These are phyloP conservation scores for Colletotrichum sp. DNA, from an alignment of 2,329 filamentous ascomycete genomes.

Conservation along the genomic window DNA sequence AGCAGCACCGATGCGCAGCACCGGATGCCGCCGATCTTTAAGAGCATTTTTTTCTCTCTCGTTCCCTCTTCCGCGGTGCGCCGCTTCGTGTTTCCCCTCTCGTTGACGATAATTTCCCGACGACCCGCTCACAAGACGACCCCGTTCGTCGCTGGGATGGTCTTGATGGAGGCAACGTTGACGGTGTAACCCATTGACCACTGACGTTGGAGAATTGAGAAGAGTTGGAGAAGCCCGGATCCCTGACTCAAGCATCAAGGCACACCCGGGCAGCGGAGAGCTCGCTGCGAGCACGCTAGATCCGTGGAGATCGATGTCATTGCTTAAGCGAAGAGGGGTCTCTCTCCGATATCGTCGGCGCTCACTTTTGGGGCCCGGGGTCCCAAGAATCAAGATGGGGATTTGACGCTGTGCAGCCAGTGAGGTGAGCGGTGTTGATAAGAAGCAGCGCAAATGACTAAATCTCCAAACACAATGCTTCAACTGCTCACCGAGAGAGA, in stretches of 20 bases:
- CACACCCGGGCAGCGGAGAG: conserved; percentile 1
- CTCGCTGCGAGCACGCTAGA: not conserved
- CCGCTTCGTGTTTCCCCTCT: not conserved
- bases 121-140: conserved; percentile 1
- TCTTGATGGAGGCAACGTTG: not conserved
- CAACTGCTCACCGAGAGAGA: not conserved
- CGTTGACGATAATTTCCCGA: not conserved
- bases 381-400: not conserved
- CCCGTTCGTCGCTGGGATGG: not conserved
- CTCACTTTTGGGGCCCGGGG: not conserved
- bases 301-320: conserved; percentile 7
- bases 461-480: not conserved
- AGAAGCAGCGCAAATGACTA: not conserved
- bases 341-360: conserved; percentile 15
- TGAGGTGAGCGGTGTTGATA: not conserved
- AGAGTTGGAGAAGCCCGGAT: not conserved
- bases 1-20: not conserved
- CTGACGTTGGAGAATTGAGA: not conserved
- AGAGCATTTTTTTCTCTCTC: not conserved
- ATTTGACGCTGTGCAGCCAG: not conserved
- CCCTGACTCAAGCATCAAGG: not conserved
- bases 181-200: not conserved
- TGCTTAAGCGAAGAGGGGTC: not conserved
- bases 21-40: not conserved
- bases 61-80: not conserved